Base-by-base conservation (phyloP, 306 rosid species). In the Casuarina equisetifolia region DNA sequence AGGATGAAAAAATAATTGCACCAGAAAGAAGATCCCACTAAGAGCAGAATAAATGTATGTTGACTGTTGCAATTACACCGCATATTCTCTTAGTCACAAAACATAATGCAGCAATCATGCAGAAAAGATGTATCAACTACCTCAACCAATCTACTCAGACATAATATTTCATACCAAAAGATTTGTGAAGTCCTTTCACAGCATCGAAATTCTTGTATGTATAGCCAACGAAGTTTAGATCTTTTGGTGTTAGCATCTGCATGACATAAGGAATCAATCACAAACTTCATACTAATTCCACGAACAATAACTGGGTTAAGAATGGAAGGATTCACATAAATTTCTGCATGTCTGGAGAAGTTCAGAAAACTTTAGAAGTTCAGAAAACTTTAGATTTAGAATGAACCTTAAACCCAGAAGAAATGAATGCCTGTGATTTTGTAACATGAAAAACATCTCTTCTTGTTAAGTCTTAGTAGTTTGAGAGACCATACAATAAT, bases 171-270 rank as follows among this genome's bases (percentile, higher is more conserved):
- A 74, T 91, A 95, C 98, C 95, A 70, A 83, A 76, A 75, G 95
- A 86, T 67, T 82, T 95, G 53, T 88, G 93, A 84, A 90, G 96
- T 82, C 91, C 98, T 84, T 92, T 92, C 68, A 95, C 96, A 45
- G 98, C 98, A 89, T 94, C 98, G 3, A 94, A 92, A 86, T 94
- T 94, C 90, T 94, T 94, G 95, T 92, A 94, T 52, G 98, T 95
- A 72, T 95, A 95, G 32, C 98, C 98, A 72, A 95, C 98, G 74
- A 95, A 95, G 87, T 84, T 95, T 53, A 95, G 87, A 87, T 95
- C 98, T 86, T 95, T 95, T 82, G 98, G 92, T 70, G 97, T 91
- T 76, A 83, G 96, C 92, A 95, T 84, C 98, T 95, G 91, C 90
- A 89, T 35, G 79, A 84, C 38, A 55, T 76, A 74, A 72, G 76